Conservation (phyloP, 768 basidiomycete species). For the Clavaria fumosa region DNA sequence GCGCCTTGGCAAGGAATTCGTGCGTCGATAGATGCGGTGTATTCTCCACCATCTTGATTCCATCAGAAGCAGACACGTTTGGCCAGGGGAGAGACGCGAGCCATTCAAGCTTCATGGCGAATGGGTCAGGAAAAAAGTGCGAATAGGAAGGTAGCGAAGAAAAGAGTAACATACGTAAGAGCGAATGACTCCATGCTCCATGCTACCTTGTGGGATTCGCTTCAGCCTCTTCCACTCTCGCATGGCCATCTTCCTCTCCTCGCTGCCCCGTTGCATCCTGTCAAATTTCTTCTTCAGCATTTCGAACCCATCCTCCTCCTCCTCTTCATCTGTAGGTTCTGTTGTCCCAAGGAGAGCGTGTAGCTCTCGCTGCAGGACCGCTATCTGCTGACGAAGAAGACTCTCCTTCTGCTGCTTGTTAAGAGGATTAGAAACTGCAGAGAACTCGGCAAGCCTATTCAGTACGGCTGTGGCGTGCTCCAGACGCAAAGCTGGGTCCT, state of each 20-base stretch:
- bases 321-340: conserved; percentile 17
- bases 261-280: conserved; percentile 52
- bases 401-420: conserved; percentile 82
- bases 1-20: conserved; percentile 53
- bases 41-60: conserved; percentile 8
- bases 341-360: conserved; percentile 25
- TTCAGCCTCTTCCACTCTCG: conserved; percentile 75
- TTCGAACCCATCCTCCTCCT: conserved; percentile 65
- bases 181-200: conserved; percentile 81
- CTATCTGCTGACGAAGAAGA: conserved; percentile 71
- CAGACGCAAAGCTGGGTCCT: not conserved
- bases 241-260: conserved; percentile 70
- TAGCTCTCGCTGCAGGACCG: conserved; percentile 67
- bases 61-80: conserved; percentile 19
- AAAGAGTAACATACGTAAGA: conserved; percentile 43
- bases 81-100: conserved; percentile 78
- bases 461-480: conserved; percentile 26
- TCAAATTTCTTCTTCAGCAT: conserved; percentile 68
- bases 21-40: too few relatives aligned
- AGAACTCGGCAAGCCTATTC: conserved; percentile 59
- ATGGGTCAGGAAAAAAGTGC: not conserved
- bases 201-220: conserved; percentile 79
- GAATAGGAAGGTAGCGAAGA: not conserved
- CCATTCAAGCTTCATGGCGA: conserved; percentile 64
- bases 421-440: conserved; percentile 71